Percentiles rank a stretch among this genome's conserved stretches.
phyloP scores from a whole-genome alignment of 306 rosid species.

The Medicago arabica region DNA sequence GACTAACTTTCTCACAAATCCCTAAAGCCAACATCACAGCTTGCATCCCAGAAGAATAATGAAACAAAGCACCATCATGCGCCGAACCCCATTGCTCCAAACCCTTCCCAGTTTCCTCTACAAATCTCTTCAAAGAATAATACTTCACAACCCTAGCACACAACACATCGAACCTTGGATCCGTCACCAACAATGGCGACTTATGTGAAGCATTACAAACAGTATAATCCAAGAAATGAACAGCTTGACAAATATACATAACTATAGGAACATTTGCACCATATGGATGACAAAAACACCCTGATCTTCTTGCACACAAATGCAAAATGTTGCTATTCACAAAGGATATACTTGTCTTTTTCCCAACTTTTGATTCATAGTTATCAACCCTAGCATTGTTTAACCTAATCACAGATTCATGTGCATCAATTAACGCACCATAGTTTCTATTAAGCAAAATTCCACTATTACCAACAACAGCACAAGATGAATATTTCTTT shows the following conservation, averaged over 20 bases:
- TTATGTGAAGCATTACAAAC: constrained; percentile 78
- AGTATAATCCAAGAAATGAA: constrained; percentile 85
- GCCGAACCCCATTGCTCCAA: constrained; percentile 72
- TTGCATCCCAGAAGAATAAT: constrained; percentile 97
- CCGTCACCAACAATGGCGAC: constrained; percentile 76
- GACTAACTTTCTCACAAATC: constrained; percentile 78
- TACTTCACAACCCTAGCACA: constrained; percentile 86
- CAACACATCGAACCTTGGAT: constrained; percentile 80
- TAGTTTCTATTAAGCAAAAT: constrained; percentile 69
- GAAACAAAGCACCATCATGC: constrained; percentile 81
- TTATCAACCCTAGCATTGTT: constrained; percentile 77
- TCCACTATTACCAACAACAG: constrained; percentile 96
- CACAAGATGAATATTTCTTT: constrained; percentile 68
- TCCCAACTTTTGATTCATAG: constrained; percentile 73
- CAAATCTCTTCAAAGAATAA: constrained; percentile 80
- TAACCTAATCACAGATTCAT: constrained; percentile 74
- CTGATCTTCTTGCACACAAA: constrained; percentile 80
- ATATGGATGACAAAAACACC: constrained; percentile 92
- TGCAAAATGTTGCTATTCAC: constrained; percentile 91
- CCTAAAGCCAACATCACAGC: constrained; percentile 94
- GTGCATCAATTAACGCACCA: constrained; percentile 78
- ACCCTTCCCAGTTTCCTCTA: constrained; percentile 71
- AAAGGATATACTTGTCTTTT: constrained; percentile 81
- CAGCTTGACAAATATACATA: constrained; percentile 91
- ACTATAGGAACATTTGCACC: constrained; percentile 72